phyloP scores from a whole-genome alignment of 805 yeast genomes.

The Pichia membranifaciens region DNA sequence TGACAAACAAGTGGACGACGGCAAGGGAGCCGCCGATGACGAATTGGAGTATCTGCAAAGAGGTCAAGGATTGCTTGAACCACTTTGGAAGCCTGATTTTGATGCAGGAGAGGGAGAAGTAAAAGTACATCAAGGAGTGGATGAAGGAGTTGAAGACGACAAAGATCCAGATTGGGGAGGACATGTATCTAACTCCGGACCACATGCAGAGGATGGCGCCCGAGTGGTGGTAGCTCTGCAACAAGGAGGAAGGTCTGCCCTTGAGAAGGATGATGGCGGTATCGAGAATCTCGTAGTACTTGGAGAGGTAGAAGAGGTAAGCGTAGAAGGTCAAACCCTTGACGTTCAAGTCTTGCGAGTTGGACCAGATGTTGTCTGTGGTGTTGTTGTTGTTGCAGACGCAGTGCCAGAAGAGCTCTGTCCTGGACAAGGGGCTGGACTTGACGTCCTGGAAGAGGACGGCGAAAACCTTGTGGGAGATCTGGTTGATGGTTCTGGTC shows the following conservation, averaged over 20 bases:
- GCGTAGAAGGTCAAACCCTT: slow-evolving; percentile 52
- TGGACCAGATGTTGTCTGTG: slow-evolving; percentile 52
- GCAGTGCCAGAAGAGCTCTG: slow-evolving; percentile 51
- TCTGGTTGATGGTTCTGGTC: slow-evolving; percentile 38
- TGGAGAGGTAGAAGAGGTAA: slow-evolving; percentile 62
- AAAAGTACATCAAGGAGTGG: slow-evolving; percentile 69
- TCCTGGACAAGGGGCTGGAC: slow-evolving; percentile 14
- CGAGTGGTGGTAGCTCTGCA: slow-evolving; percentile 72
- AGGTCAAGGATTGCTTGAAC: slow-evolving; percentile 55
- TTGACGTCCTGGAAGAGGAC: slow-evolving; percentile 19
- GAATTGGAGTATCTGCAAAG: slow-evolving; percentile 65
- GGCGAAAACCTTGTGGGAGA: slow-evolving; percentile 29
- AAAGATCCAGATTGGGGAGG: slow-evolving; percentile 78
- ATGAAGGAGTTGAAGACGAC: slow-evolving; percentile 76
- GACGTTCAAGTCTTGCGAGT: slow-evolving; percentile 19
- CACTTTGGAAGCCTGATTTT: slow-evolving; percentile 50
- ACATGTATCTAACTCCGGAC: slow-evolving; percentile 64
- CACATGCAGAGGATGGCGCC: slow-evolving; percentile 82
- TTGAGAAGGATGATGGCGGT: slow-evolving; percentile 61
- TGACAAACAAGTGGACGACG: slow-evolving; percentile 55
- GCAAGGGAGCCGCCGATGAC: slow-evolving; percentile 65
- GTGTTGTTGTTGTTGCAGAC: slow-evolving; percentile 42
- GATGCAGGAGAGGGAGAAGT: slow-evolving; percentile 56
- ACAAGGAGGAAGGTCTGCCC: slow-evolving; percentile 58
- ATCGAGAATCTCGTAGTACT: slow-evolving; percentile 67